Percentiles rank a stretch among this genome's conserved stretches.
Conservation (phyloP, 1,284 basidiomycete genomes). For the Microbotryum intermedium region DNA sequence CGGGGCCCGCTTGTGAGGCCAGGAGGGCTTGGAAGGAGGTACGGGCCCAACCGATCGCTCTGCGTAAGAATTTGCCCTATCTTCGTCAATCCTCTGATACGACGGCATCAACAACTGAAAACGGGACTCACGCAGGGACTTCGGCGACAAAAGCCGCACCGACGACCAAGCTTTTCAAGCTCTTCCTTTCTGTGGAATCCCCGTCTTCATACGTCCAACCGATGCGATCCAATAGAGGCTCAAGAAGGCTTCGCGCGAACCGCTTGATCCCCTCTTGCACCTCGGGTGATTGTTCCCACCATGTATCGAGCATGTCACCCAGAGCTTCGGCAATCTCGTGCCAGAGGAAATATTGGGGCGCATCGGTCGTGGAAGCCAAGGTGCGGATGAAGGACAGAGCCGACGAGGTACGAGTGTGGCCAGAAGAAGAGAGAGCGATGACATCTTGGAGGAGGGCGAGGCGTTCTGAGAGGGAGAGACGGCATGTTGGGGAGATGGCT, state of each 20-base stretch:
- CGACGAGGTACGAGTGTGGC: conserved; percentile 39
- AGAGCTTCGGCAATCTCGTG: conserved; percentile 54
- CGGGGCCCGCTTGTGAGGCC: conserved; percentile 57
- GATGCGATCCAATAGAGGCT: conserved; percentile 65
- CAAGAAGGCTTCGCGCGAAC: conserved; percentile 48
- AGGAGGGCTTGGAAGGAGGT: conserved; percentile 54
- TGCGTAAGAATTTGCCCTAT: no score
- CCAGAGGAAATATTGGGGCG: conserved; percentile 63
- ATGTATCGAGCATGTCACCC: conserved; percentile 53
- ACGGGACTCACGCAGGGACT: neutral
- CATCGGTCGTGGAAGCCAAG: conserved; percentile 51
- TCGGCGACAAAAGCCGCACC: conserved; percentile 47
- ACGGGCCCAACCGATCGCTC: conserved; percentile 38
- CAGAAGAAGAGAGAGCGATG: conserved; percentile 39
- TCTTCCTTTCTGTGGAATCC: conserved; percentile 64
- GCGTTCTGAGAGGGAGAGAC: conserved; percentile 22
- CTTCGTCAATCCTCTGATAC: no score
- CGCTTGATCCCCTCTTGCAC: conserved; percentile 54
- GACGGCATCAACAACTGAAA: no score
- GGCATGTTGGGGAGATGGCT: conserved; percentile 46
- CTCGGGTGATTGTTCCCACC: conserved; percentile 71
- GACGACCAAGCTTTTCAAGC: conserved; percentile 72
- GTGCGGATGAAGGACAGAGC: conserved; percentile 34
- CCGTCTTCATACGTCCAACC: conserved; percentile 63
- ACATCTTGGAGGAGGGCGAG: conserved; percentile 42